Evolutionary conservation across 805 yeast genomes (phyloP), one percentile per base, ranked within the genome.

Genomic region (Nakazawaea pomicola): DNA sequence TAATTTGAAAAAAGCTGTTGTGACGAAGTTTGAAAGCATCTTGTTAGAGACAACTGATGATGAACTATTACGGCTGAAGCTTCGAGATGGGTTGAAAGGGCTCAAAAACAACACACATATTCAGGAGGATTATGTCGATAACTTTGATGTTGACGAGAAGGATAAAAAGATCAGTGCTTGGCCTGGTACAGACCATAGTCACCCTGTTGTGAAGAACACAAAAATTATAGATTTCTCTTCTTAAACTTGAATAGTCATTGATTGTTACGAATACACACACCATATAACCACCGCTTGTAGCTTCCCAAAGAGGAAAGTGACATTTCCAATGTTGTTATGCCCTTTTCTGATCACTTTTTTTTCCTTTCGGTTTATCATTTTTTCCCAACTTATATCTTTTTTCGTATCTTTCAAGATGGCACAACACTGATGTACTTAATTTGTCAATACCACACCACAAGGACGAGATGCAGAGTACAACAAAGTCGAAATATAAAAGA

Each of bases 171-270:
- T 68, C 27, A 48, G 60, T 30, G 74, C 86, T 1, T 80, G 86
- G 86, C 86, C 86, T 0, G 84, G 85, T 0, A 68, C 76, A 11
- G 72, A 79, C 49, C 84, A 77, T 49, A 82, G 83, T 0, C 86
- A 80, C 54, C 83, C 84, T 15, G 34, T 37, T 14, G 41, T 37
- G 15, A 28, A 28, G 58, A 44, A 55, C 25, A 23, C 31, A 14
- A 4, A 34, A 15, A 34, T 36, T 29, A 15, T 38, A 19, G 40
- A 33, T 10, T 36, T 36, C 19, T 31, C 38, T 3, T 33, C 40
- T 15, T 31, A 27, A n/a, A n/a, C n/a, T n/a, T n/a, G n/a, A n/a
- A n/a, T n/a, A n/a, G n/a, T n/a, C n/a, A n/a, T n/a, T n/a, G n/a
- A n/a, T n/a, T n/a, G n/a, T n/a, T n/a, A n/a, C n/a, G n/a, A n/a